Conservation (phyloP, 1,284 basidiomycete genomes). For the Mixia osmundae region DNA sequence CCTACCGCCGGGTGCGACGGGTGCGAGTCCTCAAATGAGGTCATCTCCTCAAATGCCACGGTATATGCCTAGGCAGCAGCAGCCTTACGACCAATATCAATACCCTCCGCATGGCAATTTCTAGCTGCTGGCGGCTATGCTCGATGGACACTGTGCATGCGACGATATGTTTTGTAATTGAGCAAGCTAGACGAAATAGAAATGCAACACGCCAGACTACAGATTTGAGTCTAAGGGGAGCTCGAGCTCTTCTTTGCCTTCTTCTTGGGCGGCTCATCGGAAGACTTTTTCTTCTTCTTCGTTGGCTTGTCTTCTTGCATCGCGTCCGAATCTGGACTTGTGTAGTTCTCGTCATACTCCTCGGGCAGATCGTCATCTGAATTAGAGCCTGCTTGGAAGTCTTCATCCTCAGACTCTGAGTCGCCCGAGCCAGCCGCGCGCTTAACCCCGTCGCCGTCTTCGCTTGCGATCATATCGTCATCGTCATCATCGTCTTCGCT, state of each 20-base stretch:
- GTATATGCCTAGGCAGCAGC: too few species aligned
- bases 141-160: too few species aligned
- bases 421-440: conserved; percentile 76
- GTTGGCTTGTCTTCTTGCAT: conserved; percentile 6
- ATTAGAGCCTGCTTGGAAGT: conserved; percentile 13
- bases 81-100: too few species aligned
- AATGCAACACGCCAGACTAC: too few species aligned
- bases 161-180: too few species aligned
- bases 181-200: too few species aligned
- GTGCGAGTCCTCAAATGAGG: too few species aligned
- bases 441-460: conserved; percentile 29
- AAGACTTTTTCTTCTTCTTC: conserved; percentile 26
- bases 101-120: too few species aligned
- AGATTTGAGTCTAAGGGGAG: too few species aligned
- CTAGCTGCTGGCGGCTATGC: too few species aligned
- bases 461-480: conserved; percentile 22
- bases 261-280: conserved; percentile 25
- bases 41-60: too few species aligned
- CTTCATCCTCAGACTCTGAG: conserved; percentile 18
- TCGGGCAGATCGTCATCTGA: conserved; percentile 15
- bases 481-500: conserved; percentile 63
- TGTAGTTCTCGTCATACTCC: conserved; percentile 10
- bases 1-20: too few species aligned
- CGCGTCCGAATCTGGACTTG: conserved; percentile 6
- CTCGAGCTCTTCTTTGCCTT: conserved; percentile 23